phyloP scores from a whole-genome alignment of 2,329 filamentous ascomycete genomes.

The Aspergillus udagawae region DNA sequence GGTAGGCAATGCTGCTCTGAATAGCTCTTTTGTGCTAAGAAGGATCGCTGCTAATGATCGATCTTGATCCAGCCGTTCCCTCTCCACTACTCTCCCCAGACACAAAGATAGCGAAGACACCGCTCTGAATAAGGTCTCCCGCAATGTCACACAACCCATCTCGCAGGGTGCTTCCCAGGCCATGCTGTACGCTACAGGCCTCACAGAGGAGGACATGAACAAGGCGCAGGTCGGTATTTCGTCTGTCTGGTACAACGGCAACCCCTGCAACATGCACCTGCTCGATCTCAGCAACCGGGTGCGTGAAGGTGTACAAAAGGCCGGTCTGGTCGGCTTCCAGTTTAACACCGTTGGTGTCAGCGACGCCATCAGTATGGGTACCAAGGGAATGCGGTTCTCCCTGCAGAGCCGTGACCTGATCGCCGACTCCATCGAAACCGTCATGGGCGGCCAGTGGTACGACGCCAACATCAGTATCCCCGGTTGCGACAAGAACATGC shows the following conservation, averaged over 20 bases:
- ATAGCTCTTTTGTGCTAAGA: conserved; percentile 1
- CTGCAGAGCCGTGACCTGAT: conserved; percentile 95
- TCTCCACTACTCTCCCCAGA: conserved; percentile 45
- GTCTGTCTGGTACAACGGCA: conserved; percentile 96
- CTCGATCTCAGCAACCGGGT: conserved; percentile 81
- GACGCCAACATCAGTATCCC: conserved; percentile 96
- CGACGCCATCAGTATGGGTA: conserved; percentile 98
- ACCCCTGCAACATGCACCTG: conserved; percentile 99
- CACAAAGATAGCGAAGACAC: conserved; percentile 45
- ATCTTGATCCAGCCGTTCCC: conserved; percentile 24
- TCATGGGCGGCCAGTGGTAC: conserved; percentile 99
- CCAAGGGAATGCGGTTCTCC: conserved; percentile 92
- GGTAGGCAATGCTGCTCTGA: conserved; percentile 13
- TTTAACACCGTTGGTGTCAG: conserved; percentile 99
- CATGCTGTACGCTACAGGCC: conserved; percentile 95
- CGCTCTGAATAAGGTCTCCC: conserved; percentile 76
- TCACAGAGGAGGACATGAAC: conserved; percentile 81
- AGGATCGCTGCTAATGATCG: background rate
- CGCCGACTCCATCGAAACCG: conserved; percentile 96
- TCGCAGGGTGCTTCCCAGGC: conserved; percentile 97
- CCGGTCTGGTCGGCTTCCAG: conserved; percentile 85
- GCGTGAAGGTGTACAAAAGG: conserved; percentile 66
- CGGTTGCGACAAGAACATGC: conserved; percentile 99
- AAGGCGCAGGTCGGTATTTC: conserved; percentile 98
- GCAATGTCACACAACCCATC: conserved; percentile 89